A percentile compares a stretch with the other conserved stretches of the same genome.
Conservation (phyloP, 192 early-diverging fungal genomes). For the Borealophlyctis nickersoniae region DNA sequence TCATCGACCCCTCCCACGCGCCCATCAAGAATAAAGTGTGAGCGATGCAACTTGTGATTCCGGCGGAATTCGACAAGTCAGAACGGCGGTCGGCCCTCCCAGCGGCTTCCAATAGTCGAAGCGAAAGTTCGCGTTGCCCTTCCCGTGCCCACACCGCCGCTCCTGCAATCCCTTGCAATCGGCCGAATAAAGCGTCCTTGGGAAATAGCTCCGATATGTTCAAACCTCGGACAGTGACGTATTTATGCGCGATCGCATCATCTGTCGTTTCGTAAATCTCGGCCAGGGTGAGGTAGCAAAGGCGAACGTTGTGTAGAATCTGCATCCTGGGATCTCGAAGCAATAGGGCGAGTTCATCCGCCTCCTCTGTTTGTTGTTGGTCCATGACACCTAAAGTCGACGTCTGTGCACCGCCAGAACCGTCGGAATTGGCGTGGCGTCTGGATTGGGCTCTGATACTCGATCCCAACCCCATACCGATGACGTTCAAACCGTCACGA, state of each 20-base stretch:
- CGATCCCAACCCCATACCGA: too few relatives aligned
- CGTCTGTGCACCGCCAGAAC: too few relatives aligned
- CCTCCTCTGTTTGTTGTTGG: constrained; percentile 7
- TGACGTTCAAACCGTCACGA: too few relatives aligned
- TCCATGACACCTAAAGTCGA: too few relatives aligned
- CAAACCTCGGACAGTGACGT: constrained; percentile 33
- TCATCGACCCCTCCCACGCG: constrained; percentile 27
- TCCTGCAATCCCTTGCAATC: constrained; percentile 34
- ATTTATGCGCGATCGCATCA: constrained; percentile 15
- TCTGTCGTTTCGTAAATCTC: constrained; percentile 31
- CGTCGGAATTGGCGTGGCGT: too few relatives aligned
- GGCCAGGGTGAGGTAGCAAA: constrained; percentile 29
- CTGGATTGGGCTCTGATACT: too few relatives aligned
- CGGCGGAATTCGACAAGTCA: constrained; percentile 26
- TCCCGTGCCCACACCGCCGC: constrained; percentile 24
- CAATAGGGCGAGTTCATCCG: constrained; percentile 10
- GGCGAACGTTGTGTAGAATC: constrained; percentile 24
- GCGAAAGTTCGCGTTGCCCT: neutral
- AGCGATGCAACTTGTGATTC: constrained; percentile 23
- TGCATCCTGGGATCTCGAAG: constrained; percentile 4
- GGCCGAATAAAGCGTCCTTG: constrained; percentile 33
- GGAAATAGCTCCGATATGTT: constrained; percentile 43
- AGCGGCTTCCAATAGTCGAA: constrained; percentile 37
- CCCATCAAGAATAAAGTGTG: constrained; percentile 40
- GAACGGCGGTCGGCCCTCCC: constrained; percentile 18